Base-by-base conservation (phyloP, 2,329 filamentous ascomycete species). In the Thermoascus crustaceus region DNA sequence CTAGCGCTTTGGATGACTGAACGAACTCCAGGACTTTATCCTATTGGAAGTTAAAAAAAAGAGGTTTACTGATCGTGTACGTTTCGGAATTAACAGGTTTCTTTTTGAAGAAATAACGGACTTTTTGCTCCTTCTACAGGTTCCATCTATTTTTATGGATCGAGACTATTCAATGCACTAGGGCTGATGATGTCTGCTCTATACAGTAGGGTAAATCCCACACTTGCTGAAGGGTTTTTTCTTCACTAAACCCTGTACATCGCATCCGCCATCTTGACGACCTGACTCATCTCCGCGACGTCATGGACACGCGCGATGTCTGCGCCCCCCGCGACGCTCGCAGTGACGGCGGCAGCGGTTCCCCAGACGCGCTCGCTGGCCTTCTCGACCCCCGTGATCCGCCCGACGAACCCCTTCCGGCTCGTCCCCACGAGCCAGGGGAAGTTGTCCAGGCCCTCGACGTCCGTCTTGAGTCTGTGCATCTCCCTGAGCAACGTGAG, bases 271-370 rank as follows among this genome's bases (percentile, higher is more conserved):
- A 96, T 89, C 55, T 75, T 82, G 1, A 78, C 78, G 20, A 94
- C 87, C 61, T 86, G 74, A 25, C 64, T 70, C 89, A 96, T 96
- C 67, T 91, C 84, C 37, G 69, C 63, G 9, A 88, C 83, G 66
- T 96, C 89, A 63, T 98, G 91, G 26, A 98, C 87, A 34, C 91
- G 73, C 30, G 96, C 80, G 39, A 98, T 78, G 66, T 96, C 88
- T 16, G 88, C 88, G 2, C 91, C 91, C 5, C 85, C 85, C 42
- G 82, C 77, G 19, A 98, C 73, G 30, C 87, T 85, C 5, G 87
- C 86, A 3, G 84, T 81, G 6, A 96, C 83, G 0, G 87, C 85
- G 7, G 85, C 86, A 7, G 87, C 88, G 2, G 91, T 96, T 7
- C 91, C 91, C 78, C 80, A 91, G 6, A 73, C 70, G 42, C 89